Conservation (phyloP, 352 stramenopile species). For the Phytophthora podocarpi region DNA sequence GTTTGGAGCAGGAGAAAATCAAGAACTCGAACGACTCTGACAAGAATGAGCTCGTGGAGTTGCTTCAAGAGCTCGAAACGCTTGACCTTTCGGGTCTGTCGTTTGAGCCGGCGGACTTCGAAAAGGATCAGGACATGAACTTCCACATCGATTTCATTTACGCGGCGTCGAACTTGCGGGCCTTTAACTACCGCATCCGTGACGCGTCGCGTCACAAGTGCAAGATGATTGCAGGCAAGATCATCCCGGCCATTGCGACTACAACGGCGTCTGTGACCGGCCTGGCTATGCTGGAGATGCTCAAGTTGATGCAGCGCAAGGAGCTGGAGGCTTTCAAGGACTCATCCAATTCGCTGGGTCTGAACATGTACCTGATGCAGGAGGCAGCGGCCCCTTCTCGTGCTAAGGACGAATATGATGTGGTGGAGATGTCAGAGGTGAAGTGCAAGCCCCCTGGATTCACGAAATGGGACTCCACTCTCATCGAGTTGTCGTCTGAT, state of each 20-base stretch:
- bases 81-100: slow-evolving; percentile 60
- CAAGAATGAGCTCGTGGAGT: slow-evolving; percentile 63
- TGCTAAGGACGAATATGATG: slow-evolving; percentile 92
- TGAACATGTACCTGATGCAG: slow-evolving; percentile 94
- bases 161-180: slow-evolving; percentile 96
- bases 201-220: slow-evolving; percentile 87
- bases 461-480: slow-evolving; percentile 93
- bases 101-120: slow-evolving; percentile 92
- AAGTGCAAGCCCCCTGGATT: slow-evolving; percentile 89
- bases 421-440: slow-evolving; percentile 88
- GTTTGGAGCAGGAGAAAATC: slow-evolving; percentile 68
- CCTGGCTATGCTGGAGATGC: slow-evolving; percentile 94
- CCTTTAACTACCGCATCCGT: slow-evolving; percentile 87
- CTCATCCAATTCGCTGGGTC: slow-evolving; percentile 91
- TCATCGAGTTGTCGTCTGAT: slow-evolving; percentile 70
- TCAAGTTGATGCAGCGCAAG: slow-evolving; percentile 90
- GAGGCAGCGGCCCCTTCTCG: slow-evolving; percentile 85
- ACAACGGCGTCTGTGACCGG: slow-evolving; percentile 99
- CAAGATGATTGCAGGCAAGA: slow-evolving; percentile 99
- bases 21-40: slow-evolving; percentile 69
- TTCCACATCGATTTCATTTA: slow-evolving; percentile 98
- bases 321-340: slow-evolving; percentile 91
- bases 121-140: slow-evolving; percentile 98
- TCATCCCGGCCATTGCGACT: slow-evolving; percentile 99
- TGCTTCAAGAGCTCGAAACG: slow-evolving; percentile 71